Evolutionary conservation across 1,139 yeast genomes (phyloP).

Genomic region (Suhomyces kunorum): DNA sequence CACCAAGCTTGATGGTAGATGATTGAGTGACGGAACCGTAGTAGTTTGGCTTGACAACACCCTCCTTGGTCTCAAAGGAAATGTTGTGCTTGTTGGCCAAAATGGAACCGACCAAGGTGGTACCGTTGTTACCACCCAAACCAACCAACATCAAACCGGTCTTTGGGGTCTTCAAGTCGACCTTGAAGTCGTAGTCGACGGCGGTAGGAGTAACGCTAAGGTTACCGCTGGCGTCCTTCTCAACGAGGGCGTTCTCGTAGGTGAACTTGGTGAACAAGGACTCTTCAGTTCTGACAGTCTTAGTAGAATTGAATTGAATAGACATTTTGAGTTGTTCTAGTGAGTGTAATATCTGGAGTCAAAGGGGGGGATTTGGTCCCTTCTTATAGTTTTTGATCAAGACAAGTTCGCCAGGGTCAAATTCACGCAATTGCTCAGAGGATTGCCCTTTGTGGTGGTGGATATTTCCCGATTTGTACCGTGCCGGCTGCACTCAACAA

Average conservation of each 20-base stretch:
- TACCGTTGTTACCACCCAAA: conserved; percentile 95
- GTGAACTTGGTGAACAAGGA: conserved; percentile 70
- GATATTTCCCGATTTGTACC: conserved; percentile 4
- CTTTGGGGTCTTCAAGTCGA: conserved; percentile 79
- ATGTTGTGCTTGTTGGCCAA: conserved; percentile 83
- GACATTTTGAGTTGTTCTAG: conserved; percentile 15
- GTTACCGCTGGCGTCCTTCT: conserved; percentile 51
- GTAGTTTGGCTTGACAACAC: conserved; percentile 79
- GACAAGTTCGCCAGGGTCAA: background rate
- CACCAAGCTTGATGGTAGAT: conserved; percentile 86
- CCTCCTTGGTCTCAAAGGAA: conserved; percentile 80
- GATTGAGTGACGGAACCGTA: conserved; percentile 97
- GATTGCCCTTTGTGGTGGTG: conserved; percentile 1
- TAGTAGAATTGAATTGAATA: conserved; percentile 63
- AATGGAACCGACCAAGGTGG: conserved; percentile 83
- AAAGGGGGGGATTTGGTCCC: conserved; percentile 14
- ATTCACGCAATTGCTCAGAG: background rate
- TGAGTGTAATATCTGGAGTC: background rate
- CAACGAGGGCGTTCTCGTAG: conserved; percentile 66
- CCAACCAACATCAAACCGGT: conserved; percentile 91
- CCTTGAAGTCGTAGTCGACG: conserved; percentile 80
- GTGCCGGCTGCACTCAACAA: background rate
- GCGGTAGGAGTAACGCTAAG: conserved; percentile 71
- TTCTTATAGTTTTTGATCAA: conserved; percentile 24
- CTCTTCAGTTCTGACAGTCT: conserved; percentile 58